Base-by-base conservation (phyloP, 768 basidiomycete genomes). In the Mycena leptocephala region DNA sequence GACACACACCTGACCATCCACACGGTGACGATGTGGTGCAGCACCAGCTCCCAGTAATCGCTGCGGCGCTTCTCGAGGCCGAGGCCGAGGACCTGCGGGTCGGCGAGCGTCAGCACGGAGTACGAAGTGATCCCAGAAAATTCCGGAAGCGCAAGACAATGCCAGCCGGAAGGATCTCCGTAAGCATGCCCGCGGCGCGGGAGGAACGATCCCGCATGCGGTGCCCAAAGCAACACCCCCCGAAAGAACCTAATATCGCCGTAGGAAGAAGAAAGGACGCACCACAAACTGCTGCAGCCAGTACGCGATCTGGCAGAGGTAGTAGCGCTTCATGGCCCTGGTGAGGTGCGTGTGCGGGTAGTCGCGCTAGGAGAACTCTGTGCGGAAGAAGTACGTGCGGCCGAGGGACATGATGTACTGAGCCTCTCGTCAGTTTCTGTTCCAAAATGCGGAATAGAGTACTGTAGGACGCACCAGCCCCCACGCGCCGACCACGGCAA, bases 381-480 rank as follows among this genome's bases (percentile, higher is more conserved):
- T 68, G 43, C 22, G 8, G 63, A 65, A 65, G 55, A 55, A 66
- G 8, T 14, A 2, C 32, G 55, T 28, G 63, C 51, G 69, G 18
- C 51, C 22, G 35, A 53, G 28, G n/a, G 46, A 72, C 35, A 62
- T 35, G 9, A 39, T 66, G 62, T 74, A 56, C 62, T 61, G 66
- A 1, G 26, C 0, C 35, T 37, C 35, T 37, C 35, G 7, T 37
- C 35, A 37, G n/a, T 37, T 37, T 6, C 7, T 13, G 41, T 16
- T 14, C 16, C 18, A 43, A 56, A 16, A 56, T 18, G 33, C 65
- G 14, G 16, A 59, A 33, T 20, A 20, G 41, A 22, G 48, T 28
- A 16, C 33, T 33, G 56, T 11, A 58, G 11, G 32, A 79, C 93
- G 81, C 70, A 94, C 93, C 41, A 90, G 81, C 18, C 95, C 95